phyloP scores from a whole-genome alignment of 1,284 basidiomycete genomes.

The Malassezia dermatis region DNA sequence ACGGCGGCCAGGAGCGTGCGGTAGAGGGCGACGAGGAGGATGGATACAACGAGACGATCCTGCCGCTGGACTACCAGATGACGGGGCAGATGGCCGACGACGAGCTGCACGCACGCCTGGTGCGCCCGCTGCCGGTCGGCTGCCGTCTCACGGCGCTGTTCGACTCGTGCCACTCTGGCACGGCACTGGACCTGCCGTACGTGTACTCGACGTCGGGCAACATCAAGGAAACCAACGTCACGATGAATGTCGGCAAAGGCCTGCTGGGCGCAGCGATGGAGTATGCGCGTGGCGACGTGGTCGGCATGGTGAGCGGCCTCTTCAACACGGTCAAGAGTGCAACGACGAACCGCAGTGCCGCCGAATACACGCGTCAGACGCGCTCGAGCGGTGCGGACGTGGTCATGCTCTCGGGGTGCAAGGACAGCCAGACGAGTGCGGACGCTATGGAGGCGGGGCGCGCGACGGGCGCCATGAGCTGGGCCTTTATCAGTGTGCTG shows the following conservation, averaged over 20 bases:
- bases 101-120: conserved; percentile 44
- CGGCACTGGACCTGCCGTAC: conserved; percentile 45
- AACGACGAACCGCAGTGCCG: conserved; percentile 54
- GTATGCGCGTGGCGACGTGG: conserved; percentile 66
- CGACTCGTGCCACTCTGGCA: conserved; percentile 47
- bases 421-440: conserved; percentile 83
- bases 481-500: conserved; percentile 40
- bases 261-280: conserved; percentile 55
- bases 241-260: conserved; percentile 42
- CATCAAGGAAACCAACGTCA: conserved; percentile 72
- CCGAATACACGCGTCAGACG: conserved; percentile 58
- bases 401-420: conserved; percentile 60
- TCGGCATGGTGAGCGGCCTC: conserved; percentile 52
- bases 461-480: conserved; percentile 59
- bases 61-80: conserved; percentile 43
- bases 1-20: conserved; percentile 45
- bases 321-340: conserved; percentile 50
- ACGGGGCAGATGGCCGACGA: conserved; percentile 47
- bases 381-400: conserved; percentile 69
- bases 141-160: conserved; percentile 37
- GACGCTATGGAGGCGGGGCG: conserved; percentile 70
- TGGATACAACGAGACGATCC: conserved; percentile 47
- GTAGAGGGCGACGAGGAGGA: conserved; percentile 46
- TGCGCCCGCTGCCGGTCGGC: conserved; percentile 41
- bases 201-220: conserved; percentile 80